A percentile compares a stretch with the other conserved stretches of the same genome.
phyloP scores from a whole-genome alignment of 176 grass and related monocot species.

The Phoenix dactylifera region DNA sequence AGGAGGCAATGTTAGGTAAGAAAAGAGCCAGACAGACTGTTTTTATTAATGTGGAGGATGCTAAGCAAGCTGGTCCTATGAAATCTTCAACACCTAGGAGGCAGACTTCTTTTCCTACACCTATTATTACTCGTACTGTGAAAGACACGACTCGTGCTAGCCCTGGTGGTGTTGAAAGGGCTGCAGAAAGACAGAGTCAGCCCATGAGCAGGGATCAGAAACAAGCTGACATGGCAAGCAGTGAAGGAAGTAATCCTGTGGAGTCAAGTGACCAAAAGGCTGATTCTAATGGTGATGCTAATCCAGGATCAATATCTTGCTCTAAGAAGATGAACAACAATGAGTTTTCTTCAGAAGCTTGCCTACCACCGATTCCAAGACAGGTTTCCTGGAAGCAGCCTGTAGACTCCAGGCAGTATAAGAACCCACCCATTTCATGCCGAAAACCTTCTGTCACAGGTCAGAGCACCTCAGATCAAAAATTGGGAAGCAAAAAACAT shows the following conservation, averaged over 20 bases:
- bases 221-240: slow-evolving; percentile 45
- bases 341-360: slow-evolving; percentile 34
- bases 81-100: slow-evolving; percentile 79
- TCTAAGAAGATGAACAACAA: slow-evolving; percentile 48
- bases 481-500: slow-evolving; percentile 58
- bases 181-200: slow-evolving; percentile 46
- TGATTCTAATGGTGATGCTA: slow-evolving; percentile 69
- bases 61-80: slow-evolving; percentile 80
- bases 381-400: slow-evolving; percentile 54
- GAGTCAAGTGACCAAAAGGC: slow-evolving; percentile 46
- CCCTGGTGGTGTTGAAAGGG: slow-evolving; percentile 29
- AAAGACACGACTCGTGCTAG: slow-evolving; percentile 57
- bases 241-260: slow-evolving; percentile 42
- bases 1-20: slow-evolving; percentile 94
- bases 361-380: slow-evolving; percentile 29
- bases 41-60: slow-evolving; percentile 95
- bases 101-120: slow-evolving; percentile 75
- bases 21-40: slow-evolving; percentile 79
- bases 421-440: slow-evolving; percentile 32
- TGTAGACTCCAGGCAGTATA: slow-evolving; percentile 58
- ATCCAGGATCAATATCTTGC: slow-evolving; percentile 27
- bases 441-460: slow-evolving; percentile 35
- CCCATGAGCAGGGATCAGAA: slow-evolving; percentile 40
- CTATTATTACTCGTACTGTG: slow-evolving; percentile 75
- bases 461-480: slow-evolving; percentile 52